Percentiles rank a stretch among this genome's conserved stretches.
phyloP scores from a whole-genome alignment of 192 early-diverging fungal genomes.

The Coemansia sp. region DNA sequence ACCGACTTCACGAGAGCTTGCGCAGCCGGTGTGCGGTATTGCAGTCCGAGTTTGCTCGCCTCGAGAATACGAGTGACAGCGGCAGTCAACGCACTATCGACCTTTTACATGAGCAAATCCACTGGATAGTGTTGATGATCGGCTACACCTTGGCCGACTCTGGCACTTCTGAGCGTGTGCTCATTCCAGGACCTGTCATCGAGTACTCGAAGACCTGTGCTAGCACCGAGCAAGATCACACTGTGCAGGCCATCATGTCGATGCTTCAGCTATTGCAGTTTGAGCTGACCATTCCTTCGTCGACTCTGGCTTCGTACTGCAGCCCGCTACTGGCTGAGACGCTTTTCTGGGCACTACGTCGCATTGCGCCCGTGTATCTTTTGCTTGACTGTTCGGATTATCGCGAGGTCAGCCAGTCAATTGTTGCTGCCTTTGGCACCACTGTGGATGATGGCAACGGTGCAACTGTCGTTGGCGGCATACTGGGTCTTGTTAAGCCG shows the following conservation, averaged over 20 bases:
- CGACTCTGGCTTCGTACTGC: constrained; percentile 22
- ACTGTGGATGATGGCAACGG: constrained; percentile 32
- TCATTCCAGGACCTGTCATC: constrained; percentile 32
- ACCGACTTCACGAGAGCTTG: constrained; percentile 37
- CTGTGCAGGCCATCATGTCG: constrained; percentile 42
- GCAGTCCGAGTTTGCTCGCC: constrained; percentile 27
- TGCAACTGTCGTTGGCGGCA: constrained; percentile 20
- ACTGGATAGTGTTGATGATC: constrained; percentile 52
- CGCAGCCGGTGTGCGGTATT: constrained; percentile 38
- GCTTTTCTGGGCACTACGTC: constrained; percentile 47
- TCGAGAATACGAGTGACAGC: constrained; percentile 18
- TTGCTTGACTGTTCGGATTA: constrained; percentile 44
- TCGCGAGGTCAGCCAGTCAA: constrained; percentile 20
- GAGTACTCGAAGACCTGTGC: constrained; percentile 29
- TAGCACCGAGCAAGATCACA: constrained; percentile 26
- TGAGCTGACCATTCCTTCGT: constrained; percentile 35
- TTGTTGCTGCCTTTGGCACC: constrained; percentile 38
- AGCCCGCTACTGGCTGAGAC: constrained; percentile 53
- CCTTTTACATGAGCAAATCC: constrained; percentile 49
- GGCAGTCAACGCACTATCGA: constrained; percentile 39
- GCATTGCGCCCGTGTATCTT: constrained; percentile 48
- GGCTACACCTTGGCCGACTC: constrained; percentile 44
- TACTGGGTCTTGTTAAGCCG: constrained; percentile 31
- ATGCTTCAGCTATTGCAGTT: constrained; percentile 44
- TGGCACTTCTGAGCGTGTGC: constrained; percentile 48